These are phyloP conservation scores for Lachancea sp. DNA, from an alignment of 805 yeast species.

Conservation along the genomic window DNA sequence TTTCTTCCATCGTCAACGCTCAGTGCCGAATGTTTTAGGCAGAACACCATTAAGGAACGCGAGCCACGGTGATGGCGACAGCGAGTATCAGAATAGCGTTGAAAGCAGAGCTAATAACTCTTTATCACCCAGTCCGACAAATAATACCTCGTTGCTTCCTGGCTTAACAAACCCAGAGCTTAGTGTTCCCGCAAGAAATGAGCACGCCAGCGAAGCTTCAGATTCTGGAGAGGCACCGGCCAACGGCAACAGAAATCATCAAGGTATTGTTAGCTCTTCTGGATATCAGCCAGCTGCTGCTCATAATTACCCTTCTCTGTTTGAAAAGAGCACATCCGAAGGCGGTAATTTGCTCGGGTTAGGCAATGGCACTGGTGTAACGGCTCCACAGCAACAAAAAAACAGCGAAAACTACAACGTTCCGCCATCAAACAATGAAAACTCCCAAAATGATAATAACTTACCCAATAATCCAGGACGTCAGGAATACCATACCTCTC, in stretches of 20 bases:
- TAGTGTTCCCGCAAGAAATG: not conserved
- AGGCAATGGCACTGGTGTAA: not conserved
- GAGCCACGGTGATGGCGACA: not conserved
- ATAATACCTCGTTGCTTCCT: not conserved
- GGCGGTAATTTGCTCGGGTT: conserved; percentile 2
- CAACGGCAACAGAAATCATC: too few relatives aligned
- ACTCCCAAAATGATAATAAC: not conserved
- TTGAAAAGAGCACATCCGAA: not conserved
- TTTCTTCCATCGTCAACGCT: conserved; percentile 11
- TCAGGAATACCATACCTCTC: not conserved
- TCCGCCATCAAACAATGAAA: not conserved
- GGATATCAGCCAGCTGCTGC: not conserved
- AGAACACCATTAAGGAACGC: conserved; percentile 16
- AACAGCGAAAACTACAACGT: not conserved
- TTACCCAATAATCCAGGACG: not conserved
- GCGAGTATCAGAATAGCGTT: not conserved
- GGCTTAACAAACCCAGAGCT: not conserved
- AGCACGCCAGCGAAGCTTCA: too few relatives aligned
- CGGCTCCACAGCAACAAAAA: not conserved
- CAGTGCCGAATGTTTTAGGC: conserved; percentile 20
- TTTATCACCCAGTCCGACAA: conserved; percentile 7
- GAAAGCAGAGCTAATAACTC: not conserved
- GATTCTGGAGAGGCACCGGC: too few relatives aligned
- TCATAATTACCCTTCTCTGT: too few relatives aligned
- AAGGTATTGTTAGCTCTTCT: too few relatives aligned